Base-by-base conservation (phyloP, 164 flowering plant species). In the Stephania japonica region DNA sequence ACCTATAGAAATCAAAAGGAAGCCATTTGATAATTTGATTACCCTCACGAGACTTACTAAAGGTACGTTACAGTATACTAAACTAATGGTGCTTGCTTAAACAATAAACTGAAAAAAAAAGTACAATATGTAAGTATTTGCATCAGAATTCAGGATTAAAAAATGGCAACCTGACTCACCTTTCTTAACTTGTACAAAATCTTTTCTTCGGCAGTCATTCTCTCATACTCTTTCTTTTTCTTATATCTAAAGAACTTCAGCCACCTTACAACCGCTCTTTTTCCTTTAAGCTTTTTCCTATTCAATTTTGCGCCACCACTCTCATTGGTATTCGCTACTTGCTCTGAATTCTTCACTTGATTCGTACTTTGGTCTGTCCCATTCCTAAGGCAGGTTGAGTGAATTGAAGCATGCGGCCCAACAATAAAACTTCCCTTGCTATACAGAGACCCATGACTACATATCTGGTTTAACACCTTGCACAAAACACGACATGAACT, bases 181-280 rank as follows among this genome's bases (percentile, higher is more conserved):
- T 89, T 90, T 72, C 75, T 88, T 78, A 96, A 76, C 72, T 93
- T 96, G 85, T 80, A 88, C 67, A 96, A 78, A 69, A 91, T 80
- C 80, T 88, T 91, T 75, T 93, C 99, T 76, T 96, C 99, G 0
- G 85, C 78, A 8, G 97, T 93, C 98, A 96, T 93, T 78, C 97
- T 88, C 78, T 89, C 85, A 73, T 75, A 87, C 61, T 90, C 97
- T 78, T 89, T 96, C 84, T 91, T 96, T 88, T 96, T 96, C 88
- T 91, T 88, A 73, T 75, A 93, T 80, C 98, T 82, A 79, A 96
- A 93, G 77, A 83, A 83, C 91, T 93, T 96, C 14, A 96, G 81
- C 98, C 99, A 96, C 83, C 83, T 85, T 32, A 93, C 94, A 66
- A 93, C 93, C 14, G 97, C 98, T 82, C 97, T 83, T 84, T 91